Conservation (phyloP, 148 eudicot genomes). For the Heliosperma pusillum region DNA sequence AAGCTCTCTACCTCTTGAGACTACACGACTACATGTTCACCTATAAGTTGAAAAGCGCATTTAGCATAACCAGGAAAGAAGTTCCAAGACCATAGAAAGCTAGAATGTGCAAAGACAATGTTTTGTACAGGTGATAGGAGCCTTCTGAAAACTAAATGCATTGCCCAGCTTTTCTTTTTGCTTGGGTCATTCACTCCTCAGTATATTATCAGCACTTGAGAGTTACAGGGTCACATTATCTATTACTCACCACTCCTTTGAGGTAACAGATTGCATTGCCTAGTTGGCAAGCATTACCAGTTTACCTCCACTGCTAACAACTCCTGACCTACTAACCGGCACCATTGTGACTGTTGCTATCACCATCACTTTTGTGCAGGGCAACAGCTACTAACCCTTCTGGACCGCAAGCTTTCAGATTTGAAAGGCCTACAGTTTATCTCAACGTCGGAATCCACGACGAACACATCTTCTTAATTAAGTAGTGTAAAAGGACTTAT, state of each 20-base stretch:
- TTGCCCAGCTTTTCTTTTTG: background rate
- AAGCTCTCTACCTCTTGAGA: background rate
- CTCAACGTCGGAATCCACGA: background rate
- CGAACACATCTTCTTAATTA: background rate
- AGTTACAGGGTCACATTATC: background rate
- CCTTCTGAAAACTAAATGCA: background rate
- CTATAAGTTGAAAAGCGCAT: background rate
- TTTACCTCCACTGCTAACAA: background rate
- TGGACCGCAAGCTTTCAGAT: background rate
- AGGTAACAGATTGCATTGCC: background rate
- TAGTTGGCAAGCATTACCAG: background rate
- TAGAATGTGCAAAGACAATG: background rate
- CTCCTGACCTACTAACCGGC: too few species aligned
- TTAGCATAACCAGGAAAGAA: background rate
- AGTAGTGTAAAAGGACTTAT: background rate
- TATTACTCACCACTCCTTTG: background rate
- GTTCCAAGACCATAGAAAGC: background rate
- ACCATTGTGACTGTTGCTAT: background rate
- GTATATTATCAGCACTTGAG: background rate
- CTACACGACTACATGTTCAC: background rate
- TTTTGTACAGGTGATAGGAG: background rate
- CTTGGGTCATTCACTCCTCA: slow-evolving; percentile 4
- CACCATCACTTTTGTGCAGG: background rate
- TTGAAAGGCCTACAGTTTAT: background rate
- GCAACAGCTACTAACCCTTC: background rate